These are phyloP conservation scores for Rugonectria rugulosa DNA, from an alignment of 2,329 filamentous ascomycete genomes.

Conservation along the genomic window DNA sequence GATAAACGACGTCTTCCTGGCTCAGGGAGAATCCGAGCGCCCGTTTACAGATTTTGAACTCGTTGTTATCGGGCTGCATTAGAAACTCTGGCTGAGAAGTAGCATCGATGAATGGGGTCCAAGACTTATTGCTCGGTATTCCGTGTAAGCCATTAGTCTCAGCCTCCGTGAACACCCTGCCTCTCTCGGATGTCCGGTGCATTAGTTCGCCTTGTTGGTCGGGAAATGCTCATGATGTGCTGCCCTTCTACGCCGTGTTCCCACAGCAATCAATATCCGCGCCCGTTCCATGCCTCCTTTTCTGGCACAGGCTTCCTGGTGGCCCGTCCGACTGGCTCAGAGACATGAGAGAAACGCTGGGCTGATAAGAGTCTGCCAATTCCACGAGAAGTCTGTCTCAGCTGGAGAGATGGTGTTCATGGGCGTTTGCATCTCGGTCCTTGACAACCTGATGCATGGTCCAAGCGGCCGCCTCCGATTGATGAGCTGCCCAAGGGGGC, in stretches of 20 bases:
- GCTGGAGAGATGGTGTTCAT: neutral
- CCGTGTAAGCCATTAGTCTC: neutral
- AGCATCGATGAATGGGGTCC: neutral
- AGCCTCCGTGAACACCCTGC: neutral
- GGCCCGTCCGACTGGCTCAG: conserved; percentile 22
- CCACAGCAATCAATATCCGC: conserved; percentile 20
- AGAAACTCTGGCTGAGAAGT: too few species aligned
- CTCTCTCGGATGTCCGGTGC: neutral
- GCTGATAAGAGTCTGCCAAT: neutral
- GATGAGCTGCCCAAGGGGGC: conserved; percentile 6
- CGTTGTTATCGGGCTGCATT: too few species aligned
- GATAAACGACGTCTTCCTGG: too few species aligned
- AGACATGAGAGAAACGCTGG: conserved; percentile 14
- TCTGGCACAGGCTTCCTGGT: conserved; percentile 23
- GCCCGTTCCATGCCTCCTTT: conserved; percentile 10
- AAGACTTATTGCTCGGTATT: neutral
- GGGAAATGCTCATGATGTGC: conserved; percentile 3
- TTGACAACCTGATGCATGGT: conserved; percentile 13
- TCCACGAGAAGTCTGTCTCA: conserved; percentile 6
- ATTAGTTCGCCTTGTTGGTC: neutral
- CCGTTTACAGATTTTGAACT: too few species aligned
- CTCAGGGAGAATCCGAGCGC: too few species aligned
- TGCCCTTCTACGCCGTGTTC: conserved; percentile 8
- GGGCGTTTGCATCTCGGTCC: neutral
- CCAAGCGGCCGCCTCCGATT: conserved; percentile 22